phyloP scores from a whole-genome alignment of 2,329 filamentous ascomycete species.

The Tricladium varicosporioides region DNA sequence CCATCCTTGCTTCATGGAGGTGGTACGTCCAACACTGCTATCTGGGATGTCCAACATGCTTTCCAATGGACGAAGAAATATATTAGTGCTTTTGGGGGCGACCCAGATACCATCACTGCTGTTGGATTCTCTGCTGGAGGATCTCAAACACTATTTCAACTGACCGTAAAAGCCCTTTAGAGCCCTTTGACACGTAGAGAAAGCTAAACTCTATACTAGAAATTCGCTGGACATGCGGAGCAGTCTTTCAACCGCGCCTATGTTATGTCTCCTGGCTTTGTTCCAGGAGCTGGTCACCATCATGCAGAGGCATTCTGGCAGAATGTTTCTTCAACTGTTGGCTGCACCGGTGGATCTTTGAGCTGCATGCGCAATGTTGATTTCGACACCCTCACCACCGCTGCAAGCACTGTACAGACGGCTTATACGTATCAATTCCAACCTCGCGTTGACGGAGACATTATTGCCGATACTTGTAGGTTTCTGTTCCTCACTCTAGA shows the following conservation, averaged over 20 bases:
- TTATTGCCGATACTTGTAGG: constrained; percentile 35
- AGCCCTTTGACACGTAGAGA: too few species aligned
- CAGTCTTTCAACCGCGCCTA: constrained; percentile 35
- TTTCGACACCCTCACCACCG: constrained; percentile 32
- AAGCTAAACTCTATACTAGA: too few species aligned
- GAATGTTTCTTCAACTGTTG: constrained; percentile 34
- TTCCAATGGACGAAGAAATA: constrained; percentile 49
- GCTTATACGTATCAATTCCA: constrained; percentile 36
- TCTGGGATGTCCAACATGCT: constrained; percentile 43
- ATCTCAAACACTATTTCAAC: constrained; percentile 36
- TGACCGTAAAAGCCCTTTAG: too few species aligned
- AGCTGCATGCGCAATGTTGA: constrained; percentile 33
- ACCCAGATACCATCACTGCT: constrained; percentile 43
- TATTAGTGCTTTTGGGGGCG: constrained; percentile 44
- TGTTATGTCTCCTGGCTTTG: constrained; percentile 34
- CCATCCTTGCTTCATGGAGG: constrained; percentile 32
- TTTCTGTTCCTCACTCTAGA: background rate
- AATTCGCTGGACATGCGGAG: constrained; percentile 33
- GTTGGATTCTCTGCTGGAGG: constrained; percentile 52
- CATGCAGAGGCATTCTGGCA: constrained; percentile 35
- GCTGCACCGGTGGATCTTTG: constrained; percentile 31
- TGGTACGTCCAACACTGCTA: constrained; percentile 22
- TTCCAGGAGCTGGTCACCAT: constrained; percentile 38
- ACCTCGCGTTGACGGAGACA: constrained; percentile 37
- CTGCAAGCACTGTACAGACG: constrained; percentile 27